Conservation (phyloP, 2,329 filamentous ascomycete genomes). For the Colletotrichum spinosum region DNA sequence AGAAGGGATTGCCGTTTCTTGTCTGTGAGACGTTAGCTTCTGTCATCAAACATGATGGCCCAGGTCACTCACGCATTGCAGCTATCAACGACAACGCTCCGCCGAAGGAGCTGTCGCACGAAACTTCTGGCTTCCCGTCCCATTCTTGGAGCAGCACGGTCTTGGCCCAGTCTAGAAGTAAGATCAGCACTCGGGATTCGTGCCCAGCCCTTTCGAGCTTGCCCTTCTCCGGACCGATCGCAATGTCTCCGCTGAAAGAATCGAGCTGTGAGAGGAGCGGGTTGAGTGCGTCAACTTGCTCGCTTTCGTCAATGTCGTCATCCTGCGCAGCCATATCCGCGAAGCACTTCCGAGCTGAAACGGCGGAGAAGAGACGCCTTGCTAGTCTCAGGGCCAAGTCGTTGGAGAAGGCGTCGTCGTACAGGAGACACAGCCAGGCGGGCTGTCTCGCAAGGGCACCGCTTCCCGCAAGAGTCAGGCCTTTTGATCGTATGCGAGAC, state of each 20-base stretch:
- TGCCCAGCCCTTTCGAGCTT: conserved; percentile 65
- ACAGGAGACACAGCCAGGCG: conserved; percentile 65
- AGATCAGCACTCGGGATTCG: conserved; percentile 66
- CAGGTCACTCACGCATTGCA: conserved; percentile 73
- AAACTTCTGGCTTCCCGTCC: conserved; percentile 79
- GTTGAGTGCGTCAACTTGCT: conserved; percentile 56
- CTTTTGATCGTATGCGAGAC: conserved; percentile 69
- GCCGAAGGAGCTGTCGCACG: conserved; percentile 77
- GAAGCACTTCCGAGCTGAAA: conserved; percentile 64
- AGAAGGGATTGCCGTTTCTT: conserved; percentile 72
- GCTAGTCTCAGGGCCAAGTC: conserved; percentile 70
- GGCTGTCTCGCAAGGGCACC: conserved; percentile 60
- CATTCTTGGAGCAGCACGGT: conserved; percentile 83
- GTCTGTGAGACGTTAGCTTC: conserved; percentile 55
- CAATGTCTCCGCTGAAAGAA: conserved; percentile 58
- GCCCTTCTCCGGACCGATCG: conserved; percentile 60
- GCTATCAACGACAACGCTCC: conserved; percentile 81
- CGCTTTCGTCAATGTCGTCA: conserved; percentile 46
- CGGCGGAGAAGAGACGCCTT: conserved; percentile 67
- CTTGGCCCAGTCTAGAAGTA: conserved; percentile 78
- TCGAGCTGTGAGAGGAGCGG: conserved; percentile 66
- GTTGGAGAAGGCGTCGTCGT: conserved; percentile 72
- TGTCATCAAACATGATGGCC: not conserved
- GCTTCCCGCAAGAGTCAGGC: conserved; percentile 60
- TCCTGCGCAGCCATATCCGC: conserved; percentile 56